Percentiles rank a stretch among this genome's conserved stretches.
Conservation (phyloP, 129 eudicot species). For the Helichrysum umbraculigerum region DNA sequence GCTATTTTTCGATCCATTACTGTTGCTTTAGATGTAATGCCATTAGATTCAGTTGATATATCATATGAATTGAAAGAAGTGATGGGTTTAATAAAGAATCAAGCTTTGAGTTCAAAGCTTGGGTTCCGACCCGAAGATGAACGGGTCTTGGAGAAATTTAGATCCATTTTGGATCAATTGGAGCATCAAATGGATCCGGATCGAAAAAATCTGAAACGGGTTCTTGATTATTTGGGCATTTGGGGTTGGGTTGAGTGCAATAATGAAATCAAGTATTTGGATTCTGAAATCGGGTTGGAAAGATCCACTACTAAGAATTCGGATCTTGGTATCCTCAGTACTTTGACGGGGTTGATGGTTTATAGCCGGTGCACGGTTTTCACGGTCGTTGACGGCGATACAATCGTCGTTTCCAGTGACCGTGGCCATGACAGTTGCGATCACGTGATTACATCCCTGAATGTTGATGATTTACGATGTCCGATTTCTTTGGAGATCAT, state of each 20-base stretch:
- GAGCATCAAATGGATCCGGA: constrained; percentile 54
- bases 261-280: constrained; percentile 57
- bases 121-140: constrained; percentile 52
- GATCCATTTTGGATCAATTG: constrained; percentile 41
- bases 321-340: constrained; percentile 42
- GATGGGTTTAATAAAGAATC: constrained; percentile 47
- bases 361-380: constrained; percentile 63
- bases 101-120: constrained; percentile 38
- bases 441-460: constrained; percentile 36
- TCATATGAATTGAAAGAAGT: constrained; percentile 46
- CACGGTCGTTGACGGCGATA: constrained; percentile 28
- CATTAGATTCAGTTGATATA: constrained; percentile 26
- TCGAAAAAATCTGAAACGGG: constrained; percentile 38
- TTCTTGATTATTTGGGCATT: constrained; percentile 62
- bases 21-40: constrained; percentile 67
- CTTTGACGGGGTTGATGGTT: constrained; percentile 60
- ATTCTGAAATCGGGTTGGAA: constrained; percentile 51
- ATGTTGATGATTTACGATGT: constrained; percentile 72
- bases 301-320: constrained; percentile 38
- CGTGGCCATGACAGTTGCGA: background rate
- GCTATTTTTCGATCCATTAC: constrained; percentile 45
- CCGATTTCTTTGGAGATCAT: constrained; percentile 85
- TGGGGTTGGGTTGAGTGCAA: constrained; percentile 63
- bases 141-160: constrained; percentile 27
- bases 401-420: background rate